A percentile compares a stretch with the other conserved stretches of the same genome.
Evolutionary conservation across 345 rosid species (phyloP).

Genomic region (Odontarrhena argentea): DNA sequence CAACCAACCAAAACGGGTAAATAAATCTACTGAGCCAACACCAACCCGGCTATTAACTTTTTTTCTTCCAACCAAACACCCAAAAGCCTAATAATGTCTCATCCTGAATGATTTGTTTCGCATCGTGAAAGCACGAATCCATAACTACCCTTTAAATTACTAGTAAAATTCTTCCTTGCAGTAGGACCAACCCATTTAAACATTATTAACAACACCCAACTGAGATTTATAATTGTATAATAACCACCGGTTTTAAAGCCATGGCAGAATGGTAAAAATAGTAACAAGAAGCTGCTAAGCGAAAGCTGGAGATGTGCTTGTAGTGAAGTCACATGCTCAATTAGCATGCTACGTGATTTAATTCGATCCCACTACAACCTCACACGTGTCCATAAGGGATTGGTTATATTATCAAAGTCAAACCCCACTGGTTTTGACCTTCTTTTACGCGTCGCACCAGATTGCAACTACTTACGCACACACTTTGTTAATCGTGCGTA

Average conservation of each 20-base stretch:
- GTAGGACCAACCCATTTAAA: conserved; percentile 16
- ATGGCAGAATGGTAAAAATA: conserved; percentile 28
- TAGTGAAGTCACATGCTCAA: conserved; percentile 35
- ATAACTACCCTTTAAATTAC: neutral
- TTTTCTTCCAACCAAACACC: neutral
- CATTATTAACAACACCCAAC: too few species aligned
- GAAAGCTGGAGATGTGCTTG: conserved; percentile 33
- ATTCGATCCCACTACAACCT: conserved; percentile 26
- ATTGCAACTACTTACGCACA: conserved; percentile 26
- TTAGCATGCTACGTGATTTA: conserved; percentile 41
- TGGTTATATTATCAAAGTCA: conserved; percentile 18
- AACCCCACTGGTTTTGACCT: conserved; percentile 41
- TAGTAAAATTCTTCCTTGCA: neutral
- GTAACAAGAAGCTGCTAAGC: conserved; percentile 4
- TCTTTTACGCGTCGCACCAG: conserved; percentile 26
- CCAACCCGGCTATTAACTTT: neutral
- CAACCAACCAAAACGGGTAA: conserved; percentile 23
- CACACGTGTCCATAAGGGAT: conserved; percentile 20
- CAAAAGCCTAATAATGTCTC: neutral
- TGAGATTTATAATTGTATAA: neutral
- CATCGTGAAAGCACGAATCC: neutral
- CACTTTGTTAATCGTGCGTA: conserved; percentile 39
- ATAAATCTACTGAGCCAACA: neutral
- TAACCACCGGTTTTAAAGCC: conserved; percentile 12
- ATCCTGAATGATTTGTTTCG: neutral